Conservation (phyloP, 768 basidiomycete species). For the Tubosaeta sp. region DNA sequence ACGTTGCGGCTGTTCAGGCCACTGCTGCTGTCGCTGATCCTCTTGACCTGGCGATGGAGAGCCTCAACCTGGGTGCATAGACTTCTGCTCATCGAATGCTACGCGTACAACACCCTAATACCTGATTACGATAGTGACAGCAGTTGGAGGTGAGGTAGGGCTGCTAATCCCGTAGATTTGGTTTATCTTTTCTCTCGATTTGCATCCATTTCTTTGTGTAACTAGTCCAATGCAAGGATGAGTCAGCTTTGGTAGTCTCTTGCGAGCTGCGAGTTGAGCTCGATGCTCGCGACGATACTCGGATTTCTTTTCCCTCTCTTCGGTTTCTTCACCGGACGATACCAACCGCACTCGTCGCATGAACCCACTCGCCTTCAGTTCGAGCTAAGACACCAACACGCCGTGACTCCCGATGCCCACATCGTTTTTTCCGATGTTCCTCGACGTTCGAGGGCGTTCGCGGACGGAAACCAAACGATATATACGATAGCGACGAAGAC, state of each 20-base stretch:
- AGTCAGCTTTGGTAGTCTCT: slow-evolving; percentile 11
- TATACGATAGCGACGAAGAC: slow-evolving; percentile 39
- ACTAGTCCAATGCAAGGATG: slow-evolving; percentile 5
- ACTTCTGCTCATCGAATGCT: background rate
- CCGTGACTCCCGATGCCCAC: slow-evolving; percentile 43
- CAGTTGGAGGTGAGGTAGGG: background rate
- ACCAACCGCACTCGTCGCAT: background rate
- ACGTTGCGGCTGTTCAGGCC: slow-evolving; percentile 32
- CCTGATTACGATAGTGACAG: slow-evolving; percentile 1
- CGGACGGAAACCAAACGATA: slow-evolving; percentile 15
- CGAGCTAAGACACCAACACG: slow-evolving; percentile 60
- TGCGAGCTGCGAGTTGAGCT: background rate
- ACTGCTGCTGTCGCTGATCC: slow-evolving; percentile 46
- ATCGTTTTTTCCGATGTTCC: slow-evolving; percentile 54
- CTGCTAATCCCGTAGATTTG: slow-evolving; percentile 6
- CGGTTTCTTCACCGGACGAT: slow-evolving; percentile 13
- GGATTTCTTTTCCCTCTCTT: slow-evolving; percentile 45
- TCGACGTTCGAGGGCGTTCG: slow-evolving; percentile 3
- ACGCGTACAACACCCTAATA: slow-evolving; percentile 16
- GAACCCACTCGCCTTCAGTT: slow-evolving; percentile 35
- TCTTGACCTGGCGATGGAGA: slow-evolving; percentile 62
- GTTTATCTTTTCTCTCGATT: slow-evolving; percentile 1
- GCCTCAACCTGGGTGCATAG: slow-evolving; percentile 31
- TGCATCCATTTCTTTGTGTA: background rate
- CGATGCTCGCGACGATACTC: slow-evolving; percentile 41